phyloP scores from a whole-genome alignment of 495 filamentous ascomycete species.

The Aspergillus bridgeri region DNA sequence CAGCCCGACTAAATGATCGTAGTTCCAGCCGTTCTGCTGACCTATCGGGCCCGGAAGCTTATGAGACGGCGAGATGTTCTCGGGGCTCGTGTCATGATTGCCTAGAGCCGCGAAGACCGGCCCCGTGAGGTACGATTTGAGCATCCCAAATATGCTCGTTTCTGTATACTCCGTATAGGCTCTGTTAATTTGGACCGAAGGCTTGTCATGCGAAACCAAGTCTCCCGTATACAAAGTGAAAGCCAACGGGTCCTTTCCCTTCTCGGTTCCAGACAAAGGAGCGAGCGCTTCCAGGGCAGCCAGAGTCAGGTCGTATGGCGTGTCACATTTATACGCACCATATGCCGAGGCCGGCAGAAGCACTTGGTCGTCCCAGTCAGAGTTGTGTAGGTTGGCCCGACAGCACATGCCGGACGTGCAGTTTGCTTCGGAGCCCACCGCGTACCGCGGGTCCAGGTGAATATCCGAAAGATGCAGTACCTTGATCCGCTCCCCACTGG shows the following conservation, averaged over 20 bases:
- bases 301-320: constrained; percentile 55
- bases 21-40: constrained; percentile 55
- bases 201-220: constrained; percentile 49
- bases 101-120: constrained; percentile 52
- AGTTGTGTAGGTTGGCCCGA: constrained; percentile 41
- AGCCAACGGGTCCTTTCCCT: constrained; percentile 36
- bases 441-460: constrained; percentile 57
- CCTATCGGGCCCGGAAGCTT: constrained; percentile 50
- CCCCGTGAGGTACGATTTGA: constrained; percentile 53
- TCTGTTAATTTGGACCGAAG: constrained; percentile 41
- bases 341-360: constrained; percentile 50
- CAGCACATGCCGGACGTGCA: constrained; percentile 54
- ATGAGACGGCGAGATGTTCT: constrained; percentile 48
- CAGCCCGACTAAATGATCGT: constrained; percentile 47
- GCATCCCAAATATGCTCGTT: constrained; percentile 47
- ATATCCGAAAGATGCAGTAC: constrained; percentile 60
- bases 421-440: constrained; percentile 53
- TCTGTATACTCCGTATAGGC: constrained; percentile 51
- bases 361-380: constrained; percentile 26
- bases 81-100: constrained; percentile 56
- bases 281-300: constrained; percentile 56
- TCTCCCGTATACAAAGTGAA: constrained; percentile 57
- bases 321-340: constrained; percentile 54
- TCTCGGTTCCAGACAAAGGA: constrained; percentile 52
- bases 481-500: constrained; percentile 53